phyloP scores from a whole-genome alignment of 2,329 filamentous ascomycete species.

The Phialemoniopsis sp. region DNA sequence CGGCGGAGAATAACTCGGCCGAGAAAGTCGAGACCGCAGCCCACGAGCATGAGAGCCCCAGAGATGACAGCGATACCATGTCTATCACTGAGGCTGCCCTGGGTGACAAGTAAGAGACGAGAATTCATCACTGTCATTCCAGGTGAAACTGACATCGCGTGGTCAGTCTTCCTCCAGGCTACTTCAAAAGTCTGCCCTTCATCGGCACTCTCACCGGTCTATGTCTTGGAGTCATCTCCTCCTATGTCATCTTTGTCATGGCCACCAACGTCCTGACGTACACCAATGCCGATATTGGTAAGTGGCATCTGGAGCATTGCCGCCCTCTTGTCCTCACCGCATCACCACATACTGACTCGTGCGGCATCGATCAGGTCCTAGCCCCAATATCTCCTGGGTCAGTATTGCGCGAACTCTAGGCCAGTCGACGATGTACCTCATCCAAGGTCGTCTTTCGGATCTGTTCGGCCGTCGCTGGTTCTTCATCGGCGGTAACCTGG shows the following conservation, averaged over 20 bases:
- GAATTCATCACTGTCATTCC: too few relatives aligned
- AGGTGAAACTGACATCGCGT: too few relatives aligned
- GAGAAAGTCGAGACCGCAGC: too few relatives aligned
- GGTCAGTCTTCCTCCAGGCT: slow-evolving; percentile 25
- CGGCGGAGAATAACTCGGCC: too few relatives aligned
- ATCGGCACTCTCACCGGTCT: slow-evolving; percentile 25
- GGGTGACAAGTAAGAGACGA: slow-evolving; percentile 20
- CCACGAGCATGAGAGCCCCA: too few relatives aligned
- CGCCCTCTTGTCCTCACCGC: too few relatives aligned
- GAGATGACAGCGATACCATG: slow-evolving; percentile 15
- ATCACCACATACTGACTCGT: too few relatives aligned
- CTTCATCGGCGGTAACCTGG: slow-evolving; percentile 30
- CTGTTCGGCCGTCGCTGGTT: slow-evolving; percentile 32
- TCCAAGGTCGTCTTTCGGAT: slow-evolving; percentile 30
- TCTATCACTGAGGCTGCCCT: slow-evolving; percentile 26
- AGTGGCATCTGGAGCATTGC: too few relatives aligned
- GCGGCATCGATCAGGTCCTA: slow-evolving; percentile 13
- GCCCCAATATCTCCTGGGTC: slow-evolving; percentile 26
- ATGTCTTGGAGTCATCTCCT: slow-evolving; percentile 27
- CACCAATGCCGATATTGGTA: slow-evolving; percentile 6
- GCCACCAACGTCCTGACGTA: slow-evolving; percentile 26
- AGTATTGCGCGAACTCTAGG: slow-evolving; percentile 28
- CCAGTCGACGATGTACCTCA: slow-evolving; percentile 27
- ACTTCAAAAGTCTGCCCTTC: slow-evolving; percentile 27
- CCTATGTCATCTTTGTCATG: slow-evolving; percentile 28